Percentiles rank a stretch among this genome's conserved stretches.
Conservation (phyloP, 352 stramenopile species). For the Lagenidium giganteum region DNA sequence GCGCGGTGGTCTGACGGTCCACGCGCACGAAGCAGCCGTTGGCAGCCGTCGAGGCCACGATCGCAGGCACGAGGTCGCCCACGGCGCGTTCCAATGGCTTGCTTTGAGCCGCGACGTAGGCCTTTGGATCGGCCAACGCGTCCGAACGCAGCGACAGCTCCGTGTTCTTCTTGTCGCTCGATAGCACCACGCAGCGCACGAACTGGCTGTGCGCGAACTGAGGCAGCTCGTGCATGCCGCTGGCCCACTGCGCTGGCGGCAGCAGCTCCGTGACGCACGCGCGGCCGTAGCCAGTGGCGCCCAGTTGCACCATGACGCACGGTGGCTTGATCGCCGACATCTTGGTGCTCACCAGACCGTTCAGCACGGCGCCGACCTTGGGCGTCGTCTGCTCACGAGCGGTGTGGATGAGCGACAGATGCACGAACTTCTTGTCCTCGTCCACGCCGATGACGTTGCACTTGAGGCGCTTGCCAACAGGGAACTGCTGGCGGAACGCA, state of each 20-base stretch:
- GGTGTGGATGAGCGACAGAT: constrained; percentile 49
- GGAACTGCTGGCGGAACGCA: constrained; percentile 48
- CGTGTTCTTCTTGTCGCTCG: constrained; percentile 30
- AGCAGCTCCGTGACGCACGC: constrained; percentile 68
- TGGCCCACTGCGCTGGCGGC: constrained; percentile 34
- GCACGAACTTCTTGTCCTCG: constrained; percentile 42
- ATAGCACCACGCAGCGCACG: constrained; percentile 57
- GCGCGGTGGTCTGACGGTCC: constrained; percentile 70
- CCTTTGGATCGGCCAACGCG: constrained; percentile 33
- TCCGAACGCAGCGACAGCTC: constrained; percentile 63
- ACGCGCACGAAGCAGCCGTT: constrained; percentile 91
- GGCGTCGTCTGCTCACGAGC: no score
- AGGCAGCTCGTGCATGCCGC: constrained; percentile 43
- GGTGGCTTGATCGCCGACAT: constrained; percentile 49
- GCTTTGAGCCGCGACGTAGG: constrained; percentile 41
- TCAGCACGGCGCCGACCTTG: constrained; percentile 35
- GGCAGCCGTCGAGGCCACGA: constrained; percentile 85
- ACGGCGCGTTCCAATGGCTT: constrained; percentile 31
- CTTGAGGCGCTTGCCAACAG: constrained; percentile 54
- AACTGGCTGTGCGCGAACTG: constrained; percentile 44
- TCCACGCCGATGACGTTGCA: constrained; percentile 47
- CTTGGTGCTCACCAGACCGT: constrained; percentile 49
- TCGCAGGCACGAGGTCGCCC: constrained; percentile 81
- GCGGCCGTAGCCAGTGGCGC: constrained; percentile 46
- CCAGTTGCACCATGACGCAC: constrained; percentile 70